phyloP scores from a whole-genome alignment of 2,329 filamentous ascomycete genomes.

The Cadophora luteo-olivacea region DNA sequence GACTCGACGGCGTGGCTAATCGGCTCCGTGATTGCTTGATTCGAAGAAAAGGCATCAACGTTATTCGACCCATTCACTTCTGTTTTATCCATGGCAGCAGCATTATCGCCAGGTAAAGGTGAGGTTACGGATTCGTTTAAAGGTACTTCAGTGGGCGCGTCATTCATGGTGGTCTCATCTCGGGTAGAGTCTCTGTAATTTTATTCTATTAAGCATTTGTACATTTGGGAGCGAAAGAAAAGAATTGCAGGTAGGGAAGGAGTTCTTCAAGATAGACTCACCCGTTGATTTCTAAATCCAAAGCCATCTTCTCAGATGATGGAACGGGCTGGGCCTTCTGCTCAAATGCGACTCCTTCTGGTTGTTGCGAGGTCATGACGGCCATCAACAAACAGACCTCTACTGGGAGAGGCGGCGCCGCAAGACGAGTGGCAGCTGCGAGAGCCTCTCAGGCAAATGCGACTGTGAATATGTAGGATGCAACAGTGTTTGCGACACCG shows the following conservation, averaged over 20 bases:
- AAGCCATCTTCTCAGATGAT: conserved; percentile 57
- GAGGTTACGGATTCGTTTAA: conserved; percentile 30
- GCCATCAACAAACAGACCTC: conserved; percentile 52
- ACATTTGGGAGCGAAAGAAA: conserved; percentile 38
- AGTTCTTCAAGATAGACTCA: conserved; percentile 53
- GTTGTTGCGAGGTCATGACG: conserved; percentile 58
- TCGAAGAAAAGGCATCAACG: conserved; percentile 39
- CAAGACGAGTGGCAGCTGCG: conserved; percentile 9
- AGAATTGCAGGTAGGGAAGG: conserved; percentile 35
- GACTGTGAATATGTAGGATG: conserved; percentile 16
- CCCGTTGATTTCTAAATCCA: conserved; percentile 63
- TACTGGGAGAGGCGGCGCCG: conserved; percentile 32
- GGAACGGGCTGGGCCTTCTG: conserved; percentile 57
- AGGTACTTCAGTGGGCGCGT: conserved; percentile 32
- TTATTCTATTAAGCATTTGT: conserved; percentile 45
- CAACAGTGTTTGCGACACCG: conserved; percentile 30
- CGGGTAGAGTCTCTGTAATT: conserved; percentile 41
- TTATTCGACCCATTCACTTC: conserved; percentile 39
- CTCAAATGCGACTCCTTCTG: conserved; percentile 49
- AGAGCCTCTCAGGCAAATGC: conserved; percentile 21
- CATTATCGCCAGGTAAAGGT: conserved; percentile 24
- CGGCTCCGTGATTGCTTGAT: conserved; percentile 36
- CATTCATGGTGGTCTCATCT: conserved; percentile 41
- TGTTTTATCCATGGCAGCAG: conserved; percentile 6
- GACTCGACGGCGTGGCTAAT: conserved; percentile 28